Percentiles rank a stretch among this genome's conserved stretches.
phyloP scores from a whole-genome alignment of 1,139 yeast species.

The Pichia sp. region DNA sequence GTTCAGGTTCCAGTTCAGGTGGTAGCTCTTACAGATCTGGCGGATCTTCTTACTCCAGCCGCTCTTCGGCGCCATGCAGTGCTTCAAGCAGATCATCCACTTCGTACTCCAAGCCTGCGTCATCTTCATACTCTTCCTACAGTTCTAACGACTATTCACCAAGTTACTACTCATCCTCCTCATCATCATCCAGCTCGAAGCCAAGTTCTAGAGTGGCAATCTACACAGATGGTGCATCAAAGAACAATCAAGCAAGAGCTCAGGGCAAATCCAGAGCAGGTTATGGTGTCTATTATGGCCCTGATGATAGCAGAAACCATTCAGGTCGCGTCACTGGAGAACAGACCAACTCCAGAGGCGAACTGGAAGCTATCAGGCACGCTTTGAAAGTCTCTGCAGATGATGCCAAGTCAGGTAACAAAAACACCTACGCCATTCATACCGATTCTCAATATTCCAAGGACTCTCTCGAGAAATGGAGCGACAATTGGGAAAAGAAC shows the following conservation, averaged over 20 bases:
- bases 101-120: background rate
- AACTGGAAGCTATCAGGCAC: constrained; percentile 54
- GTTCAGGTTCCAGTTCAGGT: constrained; percentile 1
- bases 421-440: constrained; percentile 13
- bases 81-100: background rate
- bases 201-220: constrained; percentile 22
- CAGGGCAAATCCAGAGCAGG: constrained; percentile 40
- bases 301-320: constrained; percentile 35
- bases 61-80: background rate
- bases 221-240: constrained; percentile 69
- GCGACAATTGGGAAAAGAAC: constrained; percentile 42
- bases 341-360: constrained; percentile 81
- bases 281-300: constrained; percentile 67
- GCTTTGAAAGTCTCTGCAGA: constrained; percentile 40
- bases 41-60: too few species aligned
- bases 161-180: background rate
- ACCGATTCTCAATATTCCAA: constrained; percentile 57
- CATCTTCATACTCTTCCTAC: background rate
- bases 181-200: constrained; percentile 1
- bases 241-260: constrained; percentile 21
- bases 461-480: constrained; percentile 46
- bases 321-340: constrained; percentile 39
- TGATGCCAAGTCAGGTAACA: constrained; percentile 14
- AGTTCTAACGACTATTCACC: background rate
- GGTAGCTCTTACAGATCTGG: background rate